Evolutionary conservation across 1,139 yeast species (phyloP).

Genomic region (Wickerhamomyces sp.): DNA sequence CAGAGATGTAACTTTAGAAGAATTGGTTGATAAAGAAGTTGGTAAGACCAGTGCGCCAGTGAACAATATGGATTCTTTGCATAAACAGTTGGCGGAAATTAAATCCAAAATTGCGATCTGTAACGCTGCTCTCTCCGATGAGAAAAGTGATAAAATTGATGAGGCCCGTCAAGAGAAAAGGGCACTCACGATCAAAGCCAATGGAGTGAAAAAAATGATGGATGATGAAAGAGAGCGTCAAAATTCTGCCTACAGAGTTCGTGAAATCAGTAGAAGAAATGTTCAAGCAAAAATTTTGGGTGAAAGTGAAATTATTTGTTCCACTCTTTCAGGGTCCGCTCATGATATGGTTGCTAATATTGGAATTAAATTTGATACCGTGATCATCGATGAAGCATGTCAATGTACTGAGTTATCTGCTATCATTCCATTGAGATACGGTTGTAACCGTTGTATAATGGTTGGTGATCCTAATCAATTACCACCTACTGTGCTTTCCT

Average conservation of each 20-base stretch:
- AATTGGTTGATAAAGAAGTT: conserved; percentile 68
- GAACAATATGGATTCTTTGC: conserved; percentile 28
- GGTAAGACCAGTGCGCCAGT: conserved; percentile 37
- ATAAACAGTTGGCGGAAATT: conserved; percentile 28
- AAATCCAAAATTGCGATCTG: conserved; percentile 34
- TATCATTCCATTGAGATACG: conserved; percentile 88
- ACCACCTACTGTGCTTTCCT: conserved; percentile 97
- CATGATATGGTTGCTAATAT: conserved; percentile 77
- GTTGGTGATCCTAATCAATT: conserved; percentile 99
- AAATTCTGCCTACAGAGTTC: conserved; percentile 63
- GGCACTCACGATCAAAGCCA: conserved; percentile 54
- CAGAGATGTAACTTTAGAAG: conserved; percentile 81
- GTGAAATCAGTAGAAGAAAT: conserved; percentile 75
- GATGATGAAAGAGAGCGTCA: conserved; percentile 77
- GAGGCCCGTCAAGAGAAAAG: conserved; percentile 27
- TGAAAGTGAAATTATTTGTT: conserved; percentile 84
- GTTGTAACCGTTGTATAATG: conserved; percentile 89
- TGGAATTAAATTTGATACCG: conserved; percentile 83
- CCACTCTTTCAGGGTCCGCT: conserved; percentile 93
- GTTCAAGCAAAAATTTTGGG: conserved; percentile 68
- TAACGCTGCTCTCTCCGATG: conserved; percentile 5
- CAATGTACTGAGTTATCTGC: conserved; percentile 95
- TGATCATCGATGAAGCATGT: conserved; percentile 96
- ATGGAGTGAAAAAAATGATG: conserved; percentile 65
- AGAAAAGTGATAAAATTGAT: conserved; percentile 10